These are phyloP conservation scores for Chlorella ohadii DNA, from an alignment of 139 green algal species.

Conservation along the genomic window DNA sequence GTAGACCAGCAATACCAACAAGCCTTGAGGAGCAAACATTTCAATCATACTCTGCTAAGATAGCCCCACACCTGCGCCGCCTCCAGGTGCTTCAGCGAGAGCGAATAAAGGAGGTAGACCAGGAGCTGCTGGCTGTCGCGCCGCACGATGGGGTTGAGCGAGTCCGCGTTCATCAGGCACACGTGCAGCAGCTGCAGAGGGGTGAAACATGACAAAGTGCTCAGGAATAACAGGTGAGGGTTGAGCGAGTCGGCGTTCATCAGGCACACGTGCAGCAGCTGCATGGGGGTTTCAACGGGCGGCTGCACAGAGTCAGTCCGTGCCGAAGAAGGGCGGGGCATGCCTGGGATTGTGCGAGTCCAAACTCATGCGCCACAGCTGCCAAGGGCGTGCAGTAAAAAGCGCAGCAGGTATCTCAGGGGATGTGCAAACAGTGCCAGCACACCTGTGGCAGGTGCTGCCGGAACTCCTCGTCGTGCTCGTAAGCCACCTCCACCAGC, in stretches of 20 bases:
- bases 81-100: constrained; percentile 65
- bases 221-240: background rate
- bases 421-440: background rate
- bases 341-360: too few species aligned
- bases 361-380: too few species aligned
- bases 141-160: constrained; percentile 25
- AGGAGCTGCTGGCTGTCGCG: constrained; percentile 68
- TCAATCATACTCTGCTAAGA: too few species aligned
- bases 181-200: constrained; percentile 28
- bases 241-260: background rate
- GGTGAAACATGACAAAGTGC: too few species aligned
- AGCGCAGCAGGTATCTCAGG: too few species aligned
- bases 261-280: constrained; percentile 39
- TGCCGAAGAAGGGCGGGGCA: too few species aligned
- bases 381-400: too few species aligned
- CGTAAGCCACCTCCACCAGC: constrained; percentile 88
- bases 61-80: constrained; percentile 13
- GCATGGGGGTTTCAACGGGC: too few species aligned
- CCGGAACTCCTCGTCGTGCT: constrained; percentile 90
- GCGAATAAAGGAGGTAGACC: constrained; percentile 80
- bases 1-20: constrained; percentile 88
- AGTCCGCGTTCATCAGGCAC: constrained; percentile 27
- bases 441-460: constrained; percentile 71
- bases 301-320: too few species aligned
- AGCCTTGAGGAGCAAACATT: too few species aligned